Base-by-base conservation (phyloP, 2,329 filamentous ascomycete species). In the Teratosphaeria gauchensis region DNA sequence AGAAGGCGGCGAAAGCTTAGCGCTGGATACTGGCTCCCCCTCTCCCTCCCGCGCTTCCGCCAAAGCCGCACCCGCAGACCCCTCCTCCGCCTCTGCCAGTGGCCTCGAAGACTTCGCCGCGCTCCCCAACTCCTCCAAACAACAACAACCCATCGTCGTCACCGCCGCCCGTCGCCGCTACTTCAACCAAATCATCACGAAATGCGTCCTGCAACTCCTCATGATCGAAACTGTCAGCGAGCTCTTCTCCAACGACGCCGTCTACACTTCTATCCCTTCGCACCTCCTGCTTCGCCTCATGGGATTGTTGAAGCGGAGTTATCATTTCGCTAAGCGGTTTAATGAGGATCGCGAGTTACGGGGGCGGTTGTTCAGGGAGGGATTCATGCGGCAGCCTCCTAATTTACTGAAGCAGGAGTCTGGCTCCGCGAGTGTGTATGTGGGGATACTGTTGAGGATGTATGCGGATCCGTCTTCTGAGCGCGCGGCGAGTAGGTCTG, bases 151-250 rank as follows among this genome's bases (percentile, higher is more conserved):
- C 0, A 83, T 96, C 5, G 89, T 95, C 0, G 92, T 99, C 4
- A 97, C 94, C 1, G 90, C 91, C 2, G 91, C 94, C 0, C 88
- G 94, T 30, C 85, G 94, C 38, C 88, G 92, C 56, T 96, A 96
- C 78, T 99, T 99, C 81, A 99, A 99, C 76, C 89, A 92, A 66
- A 99, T 99, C 73, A 99, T 99, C 74, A 96, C 92, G 14, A 92
- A 95, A 65, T 99, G 94, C 72, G 95, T 99, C 3, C 80, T 99
- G 8, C 95, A 99, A 74, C 83, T 99, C 1, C 84, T 99, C 63
- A 99, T 99, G 91, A 99, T 99, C 67, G 95, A 99, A 74, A 99
- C 95, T 0, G 95, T 99, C 51, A 95, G 95, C 69, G 95, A 99
- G 74, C 84, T 99, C 54, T 99, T 99, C 78, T 95, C 91, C 66